phyloP scores from a whole-genome alignment of 768 basidiomycete genomes.

The Imleria badia region DNA sequence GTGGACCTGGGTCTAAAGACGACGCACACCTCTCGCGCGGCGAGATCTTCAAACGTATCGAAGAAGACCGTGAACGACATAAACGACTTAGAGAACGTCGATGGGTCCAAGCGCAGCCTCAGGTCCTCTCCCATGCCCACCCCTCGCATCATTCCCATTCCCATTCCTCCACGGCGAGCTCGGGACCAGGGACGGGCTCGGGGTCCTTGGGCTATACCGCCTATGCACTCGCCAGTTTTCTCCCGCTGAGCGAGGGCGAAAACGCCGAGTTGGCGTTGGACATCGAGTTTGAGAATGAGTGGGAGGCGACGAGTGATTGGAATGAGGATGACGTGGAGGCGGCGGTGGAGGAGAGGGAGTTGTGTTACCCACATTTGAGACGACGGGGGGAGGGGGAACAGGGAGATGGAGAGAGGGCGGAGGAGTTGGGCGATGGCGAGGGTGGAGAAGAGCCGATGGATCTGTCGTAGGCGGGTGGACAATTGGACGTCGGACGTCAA shows the following conservation, averaged over 20 bases:
- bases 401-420: background rate
- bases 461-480: background rate
- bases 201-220: constrained; percentile 3
- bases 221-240: constrained; percentile 23
- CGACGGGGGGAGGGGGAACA: background rate
- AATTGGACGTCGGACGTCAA: no score
- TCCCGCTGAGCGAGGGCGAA: constrained; percentile 44
- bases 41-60: constrained; percentile 85
- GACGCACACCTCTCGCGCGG: constrained; percentile 46
- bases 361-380: constrained; percentile 57
- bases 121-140: background rate
- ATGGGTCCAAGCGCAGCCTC: constrained; percentile 5
- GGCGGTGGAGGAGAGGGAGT: constrained; percentile 62
- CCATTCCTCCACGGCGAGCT: background rate
- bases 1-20: background rate
- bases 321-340: constrained; percentile 87
- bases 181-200: background rate
- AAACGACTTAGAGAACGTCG: constrained; percentile 38
- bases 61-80: constrained; percentile 90
- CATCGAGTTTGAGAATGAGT: constrained; percentile 86
- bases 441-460: constrained; percentile 2
- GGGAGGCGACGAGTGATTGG: constrained; percentile 90
- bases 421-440: background rate
- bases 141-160: background rate
- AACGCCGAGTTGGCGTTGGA: constrained; percentile 58